Base-by-base conservation (phyloP, 768 basidiomycete genomes). In the Tricholoma terreum region DNA sequence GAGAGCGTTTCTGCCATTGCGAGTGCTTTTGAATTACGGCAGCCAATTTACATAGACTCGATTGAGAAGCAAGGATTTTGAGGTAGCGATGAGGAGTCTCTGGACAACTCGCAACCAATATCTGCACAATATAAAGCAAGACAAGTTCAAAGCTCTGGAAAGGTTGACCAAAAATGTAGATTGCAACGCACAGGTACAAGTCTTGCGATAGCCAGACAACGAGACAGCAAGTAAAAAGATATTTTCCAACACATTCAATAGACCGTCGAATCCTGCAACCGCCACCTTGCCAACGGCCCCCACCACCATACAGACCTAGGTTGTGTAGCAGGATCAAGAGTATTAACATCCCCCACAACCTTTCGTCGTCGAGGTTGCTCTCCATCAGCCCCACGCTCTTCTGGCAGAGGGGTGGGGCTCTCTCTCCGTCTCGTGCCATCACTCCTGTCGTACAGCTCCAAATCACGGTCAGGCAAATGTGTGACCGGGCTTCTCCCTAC, bases 231-330 rank as follows among this genome's bases (percentile, higher is more conserved):
- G 15, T n/a, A 1, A 21, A 9, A 43, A 22, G 21, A 22, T 9
- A 38, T 22, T 33, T 24, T 56, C 24, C 52, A 42, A 49, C 36
- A 30, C 15, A 51, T 53, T 73, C 64, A 77, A 69, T 93, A 93
- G 50, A 79, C 76, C 8, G 90, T 92, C 59, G 88, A 82, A 64
- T 93, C 91, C 61, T 86, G 82, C 62, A 92, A 69, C 46, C 91
- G 77, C 90, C 89, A 92, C 27, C 79, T 77, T 46, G 80, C 75
- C 19, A 92, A 69, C 2, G 90, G 89, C 0, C 88, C 87, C 89
- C 89, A 91, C 86, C 89, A 90, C 85, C 84, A 90, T 58, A 89
- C 59, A 6, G 87, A 88, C 50, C 54, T 60, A 1, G 70, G 66
- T 17, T 60, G 63, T 48, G 56, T 64, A 8, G 53, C 61, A 34